Base-by-base conservation (phyloP, 345 rosid genomes). In the Hevea brasiliensis region DNA sequence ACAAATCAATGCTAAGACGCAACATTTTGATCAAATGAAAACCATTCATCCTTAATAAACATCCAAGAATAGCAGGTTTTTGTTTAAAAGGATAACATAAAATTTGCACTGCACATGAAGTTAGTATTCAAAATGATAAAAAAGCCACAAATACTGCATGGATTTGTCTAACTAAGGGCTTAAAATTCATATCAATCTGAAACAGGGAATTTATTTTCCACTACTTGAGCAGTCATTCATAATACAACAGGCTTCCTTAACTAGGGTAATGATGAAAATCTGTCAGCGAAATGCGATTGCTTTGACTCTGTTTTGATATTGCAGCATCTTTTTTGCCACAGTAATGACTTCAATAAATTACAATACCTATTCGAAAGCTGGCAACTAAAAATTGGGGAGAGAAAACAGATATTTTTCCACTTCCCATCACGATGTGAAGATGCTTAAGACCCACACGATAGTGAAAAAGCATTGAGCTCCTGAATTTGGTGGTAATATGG, bases 321-420 rank as follows among this genome's bases (percentile, higher is more conserved):
- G 69, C 55, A 45, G 29, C 70, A 18, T 67, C 23, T 18, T 48
- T 23, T 21, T 1, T 50, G 58, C 70, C 18, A 17, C 14, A 48
- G n/a, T 5, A 9, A 26, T 18, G n/a, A 50, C 37, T 27, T 21
- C 20, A 12, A 27, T 3, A 48, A 27, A 66, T 50, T 20, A 67
- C 71, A 67, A 67, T 24, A 67, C 26, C 71, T 67, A 17, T 15
- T 20, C 44, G 50, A 32, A 67, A 27, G 14, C 13, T 29, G 11
- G 42, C 44, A 67, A 14, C 3, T 4, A 50, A 48, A 53, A 44
- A 13, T 1, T 26, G 7, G 12, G 12, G 10, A 9, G 18, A 35
- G 42, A 8, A 61, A 32, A 17, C 65, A 61, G 6, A 32, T 42
- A 32, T 35, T 21, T 11, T 15, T 61, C 18, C 18, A 32, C 44